Base-by-base conservation (phyloP, 345 rosid species). In the Hibiscus mutabilis region DNA sequence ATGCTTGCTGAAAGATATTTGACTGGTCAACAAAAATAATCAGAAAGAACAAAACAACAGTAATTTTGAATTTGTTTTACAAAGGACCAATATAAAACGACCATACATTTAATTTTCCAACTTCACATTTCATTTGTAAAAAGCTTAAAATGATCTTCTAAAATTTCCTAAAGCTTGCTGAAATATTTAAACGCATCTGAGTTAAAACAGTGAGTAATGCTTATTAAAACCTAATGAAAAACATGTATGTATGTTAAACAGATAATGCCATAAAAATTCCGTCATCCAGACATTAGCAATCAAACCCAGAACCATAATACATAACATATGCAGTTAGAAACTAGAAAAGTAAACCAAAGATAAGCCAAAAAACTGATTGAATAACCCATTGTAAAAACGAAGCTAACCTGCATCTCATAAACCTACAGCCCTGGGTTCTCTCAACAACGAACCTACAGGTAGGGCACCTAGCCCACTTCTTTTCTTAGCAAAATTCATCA, bases 381-480 rank as follows among this genome's bases (percentile, higher is more conserved):
- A 6, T 22, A n/a, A n/a, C n/a, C n/a, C n/a, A n/a, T n/a, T n/a
- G n/a, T n/a, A n/a, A n/a, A n/a, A n/a, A 66, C 29, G 29, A 33
- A 29, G 33, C 70, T 68, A 33, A 85, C 88, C 86, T 81, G 86
- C 86, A 84, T 52, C 10, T 75, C 42, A 84, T 79, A 29, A 71
- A 76, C 31, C 10, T 42, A 67, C 91, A 87, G 21, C 86, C 89
- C 2, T 40, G 14, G 19, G 60, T 73, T 58, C 75, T 84, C 82
- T 84, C 85, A 62, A 85, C 88, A 75, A 57, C 81, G 61, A 76
- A 76, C 22, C 71, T 76, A 64, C 89, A 87, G 0, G 11, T 74
- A 4, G 83, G 85, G 53, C 86, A 79, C 55, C 69, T 77, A 52
- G 22, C 79, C 86, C 88, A 81, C 22, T 27, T 19, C 33, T 76